phyloP scores from a whole-genome alignment of 2,329 filamentous ascomycete genomes.

The Purpureocillium lavendulum region DNA sequence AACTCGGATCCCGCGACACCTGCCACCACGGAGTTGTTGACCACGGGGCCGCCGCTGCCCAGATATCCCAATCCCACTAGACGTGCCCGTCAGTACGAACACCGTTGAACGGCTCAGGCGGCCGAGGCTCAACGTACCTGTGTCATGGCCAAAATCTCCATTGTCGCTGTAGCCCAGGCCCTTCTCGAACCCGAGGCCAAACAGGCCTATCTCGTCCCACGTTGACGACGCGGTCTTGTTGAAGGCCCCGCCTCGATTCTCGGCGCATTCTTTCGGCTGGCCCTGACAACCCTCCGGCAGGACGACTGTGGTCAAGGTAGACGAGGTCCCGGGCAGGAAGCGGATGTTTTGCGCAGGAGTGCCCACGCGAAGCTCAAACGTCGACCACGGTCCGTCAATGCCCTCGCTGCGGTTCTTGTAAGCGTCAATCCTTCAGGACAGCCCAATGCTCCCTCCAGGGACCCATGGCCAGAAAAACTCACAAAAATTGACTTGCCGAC shows the following conservation, averaged over 20 bases:
- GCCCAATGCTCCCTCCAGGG: too few species aligned
- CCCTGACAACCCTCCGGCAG: conserved; percentile 3
- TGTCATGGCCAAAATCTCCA: conserved; percentile 6
- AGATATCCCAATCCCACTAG: conserved; percentile 7
- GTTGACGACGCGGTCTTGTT: conserved; percentile 5
- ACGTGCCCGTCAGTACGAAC: not conserved
- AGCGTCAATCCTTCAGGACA: not conserved
- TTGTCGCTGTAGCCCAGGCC: conserved; percentile 4
- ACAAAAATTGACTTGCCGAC: conserved; percentile 7
- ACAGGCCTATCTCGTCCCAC: conserved; percentile 5
- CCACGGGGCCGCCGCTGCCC: conserved; percentile 6
- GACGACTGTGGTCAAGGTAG: conserved; percentile 6
- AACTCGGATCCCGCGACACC: conserved; percentile 7
- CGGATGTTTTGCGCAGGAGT: conserved; percentile 7
- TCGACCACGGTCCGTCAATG: conserved; percentile 7
- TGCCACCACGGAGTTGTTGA: conserved; percentile 7
- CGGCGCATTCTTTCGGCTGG: conserved; percentile 4
- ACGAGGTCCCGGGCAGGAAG: conserved; percentile 7
- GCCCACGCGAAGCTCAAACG: conserved; percentile 7
- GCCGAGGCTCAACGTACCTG: conserved; percentile 2
- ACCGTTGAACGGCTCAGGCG: too few species aligned
- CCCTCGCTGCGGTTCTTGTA: conserved; percentile 3
- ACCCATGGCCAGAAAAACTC: too few species aligned
- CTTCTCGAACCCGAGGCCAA: conserved; percentile 5
- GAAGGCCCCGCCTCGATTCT: conserved; percentile 5